Evolutionary conservation across 768 basidiomycete genomes (phyloP).

Genomic region (Cystobasidium ongulense): DNA sequence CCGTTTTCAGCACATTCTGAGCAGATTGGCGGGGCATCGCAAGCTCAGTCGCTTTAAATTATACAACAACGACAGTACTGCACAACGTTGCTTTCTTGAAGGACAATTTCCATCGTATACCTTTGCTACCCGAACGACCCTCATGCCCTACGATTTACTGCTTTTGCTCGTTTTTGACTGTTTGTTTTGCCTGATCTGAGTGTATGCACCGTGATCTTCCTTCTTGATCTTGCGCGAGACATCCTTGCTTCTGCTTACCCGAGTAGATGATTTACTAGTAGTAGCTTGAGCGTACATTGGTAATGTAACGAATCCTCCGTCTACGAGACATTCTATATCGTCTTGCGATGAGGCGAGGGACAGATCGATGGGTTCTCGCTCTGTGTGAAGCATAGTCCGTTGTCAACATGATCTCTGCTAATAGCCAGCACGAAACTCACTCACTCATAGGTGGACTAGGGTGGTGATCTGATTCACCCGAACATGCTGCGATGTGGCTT

Average conservation of each 20-base stretch:
- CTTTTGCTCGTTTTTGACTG: background rate
- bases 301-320: background rate
- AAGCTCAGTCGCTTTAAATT: no score
- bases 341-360: background rate
- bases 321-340: background rate
- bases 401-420: no score
- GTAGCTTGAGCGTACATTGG: background rate
- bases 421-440: no score
- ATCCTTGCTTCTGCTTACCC: background rate
- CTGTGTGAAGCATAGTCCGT: background rate
- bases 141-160: background rate
- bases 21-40: no score
- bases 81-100: no score
- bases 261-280: background rate
- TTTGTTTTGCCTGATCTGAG: background rate
- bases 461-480: background rate
- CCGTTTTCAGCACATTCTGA: no score
- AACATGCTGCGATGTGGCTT: background rate
- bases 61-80: no score
- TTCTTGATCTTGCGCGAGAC: background rate
- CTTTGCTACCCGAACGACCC: no score
- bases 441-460: background rate
- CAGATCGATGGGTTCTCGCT: constrained; percentile 1
- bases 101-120: no score
- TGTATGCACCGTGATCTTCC: background rate